Conservation (phyloP, 1,284 basidiomycete species). For the Ceratobasidium papillatum region DNA sequence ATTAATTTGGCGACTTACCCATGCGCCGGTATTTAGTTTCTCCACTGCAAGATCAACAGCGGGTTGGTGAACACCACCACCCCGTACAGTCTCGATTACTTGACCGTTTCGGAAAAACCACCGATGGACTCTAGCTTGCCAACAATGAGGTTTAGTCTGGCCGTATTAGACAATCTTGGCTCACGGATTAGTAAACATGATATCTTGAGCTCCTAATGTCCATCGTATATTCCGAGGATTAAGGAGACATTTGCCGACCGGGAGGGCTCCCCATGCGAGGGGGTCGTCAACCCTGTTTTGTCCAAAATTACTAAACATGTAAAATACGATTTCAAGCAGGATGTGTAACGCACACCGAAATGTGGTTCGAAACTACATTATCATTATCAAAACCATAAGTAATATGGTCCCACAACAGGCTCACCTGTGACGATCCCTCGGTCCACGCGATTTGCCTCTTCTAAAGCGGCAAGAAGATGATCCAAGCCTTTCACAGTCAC, state of each 20-base stretch:
- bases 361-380: conserved; percentile 84
- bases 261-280: conserved; percentile 84
- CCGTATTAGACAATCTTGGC: conserved; percentile 48
- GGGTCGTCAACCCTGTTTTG: conserved; percentile 73
- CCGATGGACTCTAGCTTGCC: conserved; percentile 69
- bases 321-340: neutral
- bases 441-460: conserved; percentile 60
- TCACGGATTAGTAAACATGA: conserved; percentile 94
- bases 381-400: conserved; percentile 43
- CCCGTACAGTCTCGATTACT: conserved; percentile 92
- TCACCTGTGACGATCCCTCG: conserved; percentile 82
- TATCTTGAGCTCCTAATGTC: conserved; percentile 90
- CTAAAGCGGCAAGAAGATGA: conserved; percentile 69
- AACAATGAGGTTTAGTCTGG: conserved; percentile 38
- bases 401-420: conserved; percentile 47
- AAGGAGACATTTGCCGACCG: conserved; percentile 64
- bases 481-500: conserved; percentile 75
- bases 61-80: conserved; percentile 87
- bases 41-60: conserved; percentile 85
- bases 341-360: conserved; percentile 75
- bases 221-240: conserved; percentile 74
- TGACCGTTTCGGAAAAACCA: conserved; percentile 91
- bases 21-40: conserved; percentile 81
- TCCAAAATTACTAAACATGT: conserved; percentile 26
- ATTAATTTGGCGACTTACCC: conserved; percentile 65